Percentiles rank a stretch among this genome's conserved stretches.
These are phyloP conservation scores for Penicillium sp. DNA, from an alignment of 2,329 filamentous ascomycete species.

Conservation along the genomic window DNA sequence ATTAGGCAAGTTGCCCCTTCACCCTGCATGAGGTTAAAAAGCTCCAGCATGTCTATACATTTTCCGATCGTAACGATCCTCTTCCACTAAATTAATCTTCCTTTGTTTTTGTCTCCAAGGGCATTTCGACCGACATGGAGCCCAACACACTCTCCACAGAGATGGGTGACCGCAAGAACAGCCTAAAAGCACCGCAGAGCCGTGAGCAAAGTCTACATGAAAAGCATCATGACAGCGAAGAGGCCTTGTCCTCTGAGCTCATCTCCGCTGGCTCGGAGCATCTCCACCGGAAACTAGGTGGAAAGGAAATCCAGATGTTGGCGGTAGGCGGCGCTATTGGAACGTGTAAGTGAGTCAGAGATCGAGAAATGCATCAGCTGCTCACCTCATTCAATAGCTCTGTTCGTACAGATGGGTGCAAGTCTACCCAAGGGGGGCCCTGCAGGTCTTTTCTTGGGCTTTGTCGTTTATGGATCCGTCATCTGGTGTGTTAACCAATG, in stretches of 20 bases:
- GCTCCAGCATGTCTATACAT: neutral
- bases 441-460: slow-evolving; percentile 35
- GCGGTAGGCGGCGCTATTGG: slow-evolving; percentile 38
- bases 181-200: neutral
- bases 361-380: neutral
- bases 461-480: slow-evolving; percentile 25
- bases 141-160: no score
- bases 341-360: slow-evolving; percentile 26
- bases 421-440: slow-evolving; percentile 37
- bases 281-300: slow-evolving; percentile 33
- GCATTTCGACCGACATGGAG: neutral
- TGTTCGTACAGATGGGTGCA: slow-evolving; percentile 34
- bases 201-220: neutral
- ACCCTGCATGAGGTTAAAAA: slow-evolving; percentile 9
- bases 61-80: neutral
- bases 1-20: slow-evolving; percentile 8
- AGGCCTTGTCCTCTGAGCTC: slow-evolving; percentile 14
- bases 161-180: neutral
- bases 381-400: slow-evolving; percentile 12
- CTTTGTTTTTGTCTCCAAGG: neutral
- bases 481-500: slow-evolving; percentile 34
- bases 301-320: slow-evolving; percentile 35
- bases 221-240: slow-evolving; percentile 14
- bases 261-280: slow-evolving; percentile 16
- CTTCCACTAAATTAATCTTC: neutral